Evolutionary conservation across 2,329 filamentous ascomycete species (phyloP), one percentile per base, ranked within the genome.

Genomic region (Myotisia sp.): DNA sequence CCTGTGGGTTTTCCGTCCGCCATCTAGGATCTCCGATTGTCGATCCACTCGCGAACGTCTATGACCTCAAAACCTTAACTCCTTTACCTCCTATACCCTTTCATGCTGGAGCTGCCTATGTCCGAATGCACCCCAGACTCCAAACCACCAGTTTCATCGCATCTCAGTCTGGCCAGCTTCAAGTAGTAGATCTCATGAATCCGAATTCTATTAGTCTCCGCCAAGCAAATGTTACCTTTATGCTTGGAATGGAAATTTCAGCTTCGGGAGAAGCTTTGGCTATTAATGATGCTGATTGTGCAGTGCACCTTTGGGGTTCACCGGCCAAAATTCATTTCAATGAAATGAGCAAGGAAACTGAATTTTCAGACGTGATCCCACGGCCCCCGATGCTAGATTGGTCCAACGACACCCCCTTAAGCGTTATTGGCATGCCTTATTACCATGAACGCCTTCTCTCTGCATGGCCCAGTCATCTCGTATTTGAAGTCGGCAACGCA

Each of bases 61-160:
- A 92, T 51, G 87, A 95, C 51, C 68, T 98, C 29, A 93, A 93
- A 59, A 90, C 84, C 29, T 71, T 94, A 62, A 71, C 74, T 12
- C 84, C 85, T 14, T 73, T 94, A 52, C 79, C 84, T 3, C 90
- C 90, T 0, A 87, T 98, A 26, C 83, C 90, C 0, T 98, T 78
- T 39, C 87, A 90, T 37, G 79, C 85, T 2, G 85, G 90, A 6
- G 90, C 87, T 23, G 87, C 90, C 22, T 92, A 85, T 61, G 86
- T 94, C 26, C 77, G 90, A 38, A 90, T 98, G 80, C 90, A 98
- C 54, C 90, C 92, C 1, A 79, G 85, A 47, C 81, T 98, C 71
- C 79, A 85, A 13, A 94, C 90, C 0, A 95, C 92, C 0, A 87
- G 83, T 48, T 86, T 98, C 40, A 83, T 98, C 32, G 77, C 86